A percentile compares a stretch with the other conserved stretches of the same genome.
These are phyloP conservation scores for Syzygium aromaticum DNA, from an alignment of 345 rosid genomes.

Conservation along the genomic window DNA sequence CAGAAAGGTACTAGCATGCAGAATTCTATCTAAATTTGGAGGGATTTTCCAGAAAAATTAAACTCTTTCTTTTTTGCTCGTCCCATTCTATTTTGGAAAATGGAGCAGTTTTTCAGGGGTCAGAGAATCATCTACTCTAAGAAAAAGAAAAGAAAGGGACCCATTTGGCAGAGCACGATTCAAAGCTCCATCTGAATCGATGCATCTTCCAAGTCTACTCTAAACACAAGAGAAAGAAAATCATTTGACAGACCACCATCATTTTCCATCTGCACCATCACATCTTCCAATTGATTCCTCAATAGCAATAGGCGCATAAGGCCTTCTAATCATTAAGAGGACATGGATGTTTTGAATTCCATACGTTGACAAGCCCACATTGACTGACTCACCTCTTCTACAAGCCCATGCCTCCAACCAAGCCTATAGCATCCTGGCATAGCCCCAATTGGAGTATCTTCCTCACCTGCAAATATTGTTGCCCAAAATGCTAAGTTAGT, in stretches of 20 bases:
- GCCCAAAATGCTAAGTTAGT: background rate
- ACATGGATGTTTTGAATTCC: background rate
- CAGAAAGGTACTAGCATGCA: background rate
- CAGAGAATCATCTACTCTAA: background rate
- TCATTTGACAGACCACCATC: background rate
- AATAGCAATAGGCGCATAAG: background rate
- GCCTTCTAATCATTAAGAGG: background rate
- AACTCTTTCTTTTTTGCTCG: background rate
- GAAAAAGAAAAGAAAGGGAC: background rate
- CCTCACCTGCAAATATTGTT: slow-evolving; percentile 52
- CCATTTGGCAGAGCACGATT: background rate
- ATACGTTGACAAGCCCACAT: background rate
- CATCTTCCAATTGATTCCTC: background rate
- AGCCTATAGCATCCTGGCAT: slow-evolving; percentile 99
- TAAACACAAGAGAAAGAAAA: background rate
- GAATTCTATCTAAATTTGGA: background rate
- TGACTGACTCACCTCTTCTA: slow-evolving; percentile 53
- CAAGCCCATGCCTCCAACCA: slow-evolving; percentile 94
- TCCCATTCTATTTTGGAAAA: background rate
- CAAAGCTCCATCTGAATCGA: background rate
- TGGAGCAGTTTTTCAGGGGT: background rate
- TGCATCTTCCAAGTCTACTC: background rate
- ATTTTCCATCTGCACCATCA: background rate
- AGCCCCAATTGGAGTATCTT: slow-evolving; percentile 96
- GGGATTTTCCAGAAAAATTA: background rate